These are phyloP conservation scores for Barnettozyma siamensis DNA, from an alignment of 805 yeast genomes.

Conservation along the genomic window DNA sequence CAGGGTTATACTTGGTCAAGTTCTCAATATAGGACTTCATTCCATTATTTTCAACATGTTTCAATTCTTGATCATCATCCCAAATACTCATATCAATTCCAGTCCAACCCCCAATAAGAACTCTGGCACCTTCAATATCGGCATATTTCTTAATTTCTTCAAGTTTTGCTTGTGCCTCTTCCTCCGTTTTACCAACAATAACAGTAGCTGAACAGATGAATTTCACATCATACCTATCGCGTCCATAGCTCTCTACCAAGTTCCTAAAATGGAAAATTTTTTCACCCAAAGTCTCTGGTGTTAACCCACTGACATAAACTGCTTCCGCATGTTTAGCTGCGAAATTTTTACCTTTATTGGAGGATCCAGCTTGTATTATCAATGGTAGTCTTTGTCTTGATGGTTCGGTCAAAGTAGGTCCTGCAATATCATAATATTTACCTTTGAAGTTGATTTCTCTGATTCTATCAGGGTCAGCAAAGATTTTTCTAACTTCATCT, in stretches of 20 bases:
- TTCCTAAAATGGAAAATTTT: too few relatives aligned
- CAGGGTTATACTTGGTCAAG: slow-evolving; percentile 17
- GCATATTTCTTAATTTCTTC: slow-evolving; percentile 28
- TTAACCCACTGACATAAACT: too few relatives aligned
- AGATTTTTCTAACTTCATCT: too few relatives aligned
- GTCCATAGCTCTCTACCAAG: slow-evolving; percentile 7
- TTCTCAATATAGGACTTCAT: slow-evolving; percentile 20
- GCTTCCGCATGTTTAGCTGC: too few relatives aligned
- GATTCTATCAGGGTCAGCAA: too few relatives aligned
- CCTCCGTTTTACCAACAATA: slow-evolving; percentile 13
- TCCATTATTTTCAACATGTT: slow-evolving; percentile 22
- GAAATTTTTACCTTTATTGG: too few relatives aligned
- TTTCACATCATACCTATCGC: neutral
- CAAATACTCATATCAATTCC: slow-evolving; percentile 33
- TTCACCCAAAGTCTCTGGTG: too few relatives aligned
- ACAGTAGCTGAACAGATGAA: slow-evolving; percentile 2
- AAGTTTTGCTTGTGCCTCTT: slow-evolving; percentile 23
- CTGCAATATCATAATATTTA: too few relatives aligned
- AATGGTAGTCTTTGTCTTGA: too few relatives aligned
- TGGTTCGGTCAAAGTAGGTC: too few relatives aligned
- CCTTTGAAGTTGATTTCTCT: too few relatives aligned
- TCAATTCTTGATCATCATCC: slow-evolving; percentile 29
- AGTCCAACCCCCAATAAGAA: slow-evolving; percentile 37
- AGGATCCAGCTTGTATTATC: too few relatives aligned
- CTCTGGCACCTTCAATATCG: slow-evolving; percentile 34